Conservation (phyloP, 768 basidiomycete genomes). For the Hirschioporus abietinus region DNA sequence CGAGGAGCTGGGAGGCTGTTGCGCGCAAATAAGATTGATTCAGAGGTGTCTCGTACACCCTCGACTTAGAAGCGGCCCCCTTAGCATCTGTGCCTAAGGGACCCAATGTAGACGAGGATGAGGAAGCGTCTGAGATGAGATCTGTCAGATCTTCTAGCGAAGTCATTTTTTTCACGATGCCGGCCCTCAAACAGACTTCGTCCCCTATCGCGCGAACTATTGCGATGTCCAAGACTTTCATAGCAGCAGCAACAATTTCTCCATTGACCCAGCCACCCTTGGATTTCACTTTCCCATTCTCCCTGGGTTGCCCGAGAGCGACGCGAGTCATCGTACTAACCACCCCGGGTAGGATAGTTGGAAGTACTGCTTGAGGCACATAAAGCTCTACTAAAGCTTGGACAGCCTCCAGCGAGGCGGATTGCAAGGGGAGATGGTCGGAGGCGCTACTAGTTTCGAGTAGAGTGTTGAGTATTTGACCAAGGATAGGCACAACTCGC, state of each 20-base stretch:
- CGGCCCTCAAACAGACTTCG: conserved; percentile 56
- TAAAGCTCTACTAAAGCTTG: conserved; percentile 52
- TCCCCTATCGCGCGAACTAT: conserved; percentile 63
- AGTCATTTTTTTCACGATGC: conserved; percentile 47
- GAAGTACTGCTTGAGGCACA: conserved; percentile 42
- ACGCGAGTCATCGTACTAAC: conserved; percentile 74
- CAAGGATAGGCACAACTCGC: conserved; percentile 70
- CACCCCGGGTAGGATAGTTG: conserved; percentile 78
- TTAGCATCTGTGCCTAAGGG: conserved; percentile 9
- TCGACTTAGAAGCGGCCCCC: conserved; percentile 19
- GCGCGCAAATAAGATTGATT: conserved; percentile 76
- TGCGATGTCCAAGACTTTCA: conserved; percentile 49
- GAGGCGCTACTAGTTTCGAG: conserved; percentile 50
- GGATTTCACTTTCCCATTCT: conserved; percentile 14
- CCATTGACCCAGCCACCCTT: conserved; percentile 70
- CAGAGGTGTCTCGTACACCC: conserved; percentile 48
- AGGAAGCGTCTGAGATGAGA: conserved; percentile 16
- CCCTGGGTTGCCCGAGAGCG: conserved; percentile 43
- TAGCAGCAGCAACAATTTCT: conserved; percentile 52
- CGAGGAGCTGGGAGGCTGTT: conserved; percentile 77
- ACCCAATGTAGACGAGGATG: neutral
- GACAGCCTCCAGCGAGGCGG: conserved; percentile 54
- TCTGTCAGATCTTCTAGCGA: conserved; percentile 60
- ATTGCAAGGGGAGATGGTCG: conserved; percentile 54
- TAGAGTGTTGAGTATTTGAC: conserved; percentile 77